Conservation (phyloP, 306 rosid genomes). For the Dalbergia oliveri region DNA sequence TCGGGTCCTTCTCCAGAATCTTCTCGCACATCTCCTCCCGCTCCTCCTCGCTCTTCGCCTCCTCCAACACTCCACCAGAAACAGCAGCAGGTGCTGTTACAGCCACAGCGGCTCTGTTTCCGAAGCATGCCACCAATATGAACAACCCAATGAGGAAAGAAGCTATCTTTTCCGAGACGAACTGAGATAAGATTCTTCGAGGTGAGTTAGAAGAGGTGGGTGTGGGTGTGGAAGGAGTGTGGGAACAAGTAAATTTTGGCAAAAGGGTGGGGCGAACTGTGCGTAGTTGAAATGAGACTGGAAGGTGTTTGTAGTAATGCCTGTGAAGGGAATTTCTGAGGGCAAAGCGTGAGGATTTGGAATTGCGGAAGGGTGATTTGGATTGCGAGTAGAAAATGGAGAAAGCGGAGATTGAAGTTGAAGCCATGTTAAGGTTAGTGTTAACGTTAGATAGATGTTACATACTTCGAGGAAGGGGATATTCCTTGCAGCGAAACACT, state of each 20-base stretch:
- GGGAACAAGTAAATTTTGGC: constrained; percentile 30
- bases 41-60: constrained; percentile 63
- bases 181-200: constrained; percentile 35
- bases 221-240: constrained; percentile 39
- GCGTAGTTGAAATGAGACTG: constrained; percentile 42
- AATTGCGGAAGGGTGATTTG: constrained; percentile 11
- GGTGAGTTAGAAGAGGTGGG: constrained; percentile 15
- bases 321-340: constrained; percentile 3
- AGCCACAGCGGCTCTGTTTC: constrained; percentile 58
- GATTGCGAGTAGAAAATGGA: constrained; percentile 32
- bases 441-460: background rate
- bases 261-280: constrained; percentile 23
- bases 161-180: constrained; percentile 53
- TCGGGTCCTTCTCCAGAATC: constrained; percentile 73
- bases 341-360: background rate
- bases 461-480: background rate
- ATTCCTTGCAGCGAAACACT: background rate
- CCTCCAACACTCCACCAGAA: constrained; percentile 43
- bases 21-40: constrained; percentile 63
- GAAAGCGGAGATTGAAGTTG: constrained; percentile 31
- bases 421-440: constrained; percentile 38
- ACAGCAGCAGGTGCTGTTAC: constrained; percentile 58
- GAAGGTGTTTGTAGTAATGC: constrained; percentile 16
- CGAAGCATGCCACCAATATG: constrained; percentile 62
- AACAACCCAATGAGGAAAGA: constrained; percentile 74